Conservation (phyloP, 345 rosid species). For the Salix udensis region DNA sequence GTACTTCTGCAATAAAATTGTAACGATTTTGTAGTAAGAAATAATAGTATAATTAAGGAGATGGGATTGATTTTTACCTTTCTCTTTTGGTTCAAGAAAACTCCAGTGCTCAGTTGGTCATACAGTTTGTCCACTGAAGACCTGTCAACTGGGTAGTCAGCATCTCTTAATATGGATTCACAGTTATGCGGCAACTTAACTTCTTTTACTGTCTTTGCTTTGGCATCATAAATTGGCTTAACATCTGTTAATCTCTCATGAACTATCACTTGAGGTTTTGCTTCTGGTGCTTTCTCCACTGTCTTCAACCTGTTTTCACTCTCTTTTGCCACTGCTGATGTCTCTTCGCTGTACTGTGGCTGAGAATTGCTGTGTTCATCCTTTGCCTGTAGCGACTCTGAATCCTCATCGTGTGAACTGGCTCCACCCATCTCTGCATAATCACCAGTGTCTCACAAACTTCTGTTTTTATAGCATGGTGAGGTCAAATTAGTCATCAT, state of each 20-base stretch:
- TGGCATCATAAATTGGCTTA: not conserved
- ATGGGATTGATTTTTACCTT: slow-evolving; percentile 29
- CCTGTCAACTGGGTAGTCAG: slow-evolving; percentile 32
- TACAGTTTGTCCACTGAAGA: slow-evolving; percentile 26
- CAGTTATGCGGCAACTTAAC: slow-evolving; percentile 42
- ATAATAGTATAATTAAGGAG: not conserved
- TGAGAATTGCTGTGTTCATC: not conserved
- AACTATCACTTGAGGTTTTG: not conserved
- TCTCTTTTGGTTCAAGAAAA: slow-evolving; percentile 40
- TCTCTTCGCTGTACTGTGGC: not conserved
- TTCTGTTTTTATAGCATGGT: slow-evolving; percentile 5
- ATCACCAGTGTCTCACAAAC: not conserved
- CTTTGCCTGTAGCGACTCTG: slow-evolving; percentile 15
- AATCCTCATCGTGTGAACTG: slow-evolving; percentile 12
- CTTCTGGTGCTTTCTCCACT: not conserved
- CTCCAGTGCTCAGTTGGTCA: slow-evolving; percentile 37
- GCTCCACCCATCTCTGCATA: slow-evolving; percentile 23
- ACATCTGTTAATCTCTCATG: not conserved
- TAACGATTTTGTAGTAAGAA: not conserved
- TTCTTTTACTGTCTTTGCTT: not conserved
- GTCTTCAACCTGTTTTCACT: not conserved
- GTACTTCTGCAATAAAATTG: slow-evolving; percentile 33
- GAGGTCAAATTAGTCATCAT: not conserved
- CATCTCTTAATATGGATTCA: slow-evolving; percentile 43
- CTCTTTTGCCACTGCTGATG: not conserved